A percentile compares a stretch with the other conserved stretches of the same genome.
Conservation (phyloP, 2,329 filamentous ascomycete genomes). For the Gnomoniopsis sp. region DNA sequence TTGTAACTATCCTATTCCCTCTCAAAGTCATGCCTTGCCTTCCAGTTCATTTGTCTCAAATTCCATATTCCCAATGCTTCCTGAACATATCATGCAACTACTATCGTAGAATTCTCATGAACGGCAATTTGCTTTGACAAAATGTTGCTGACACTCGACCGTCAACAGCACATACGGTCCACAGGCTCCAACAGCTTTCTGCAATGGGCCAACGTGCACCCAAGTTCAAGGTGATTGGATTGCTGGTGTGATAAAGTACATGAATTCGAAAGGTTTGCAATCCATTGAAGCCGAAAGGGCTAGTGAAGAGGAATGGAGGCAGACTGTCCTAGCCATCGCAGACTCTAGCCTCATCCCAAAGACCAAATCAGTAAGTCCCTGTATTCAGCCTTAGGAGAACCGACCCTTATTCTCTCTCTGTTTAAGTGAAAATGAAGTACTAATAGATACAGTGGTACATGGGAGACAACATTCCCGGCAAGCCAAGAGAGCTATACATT, state of each 20-base stretch:
- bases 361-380: constrained; percentile 24
- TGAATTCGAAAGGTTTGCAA: constrained; percentile 26
- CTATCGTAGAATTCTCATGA: not conserved
- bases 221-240: constrained; percentile 40
- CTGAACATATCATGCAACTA: not conserved
- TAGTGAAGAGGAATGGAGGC: constrained; percentile 30
- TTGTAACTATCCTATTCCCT: too few species aligned
- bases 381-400: not conserved
- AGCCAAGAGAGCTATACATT: constrained; percentile 31
- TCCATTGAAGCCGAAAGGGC: constrained; percentile 29
- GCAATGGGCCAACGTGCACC: constrained; percentile 37
- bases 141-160: not conserved
- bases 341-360: constrained; percentile 29
- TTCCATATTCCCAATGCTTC: not conserved
- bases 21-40: not conserved
- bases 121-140: not conserved
- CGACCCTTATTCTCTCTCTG: not conserved
- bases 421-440: not conserved
- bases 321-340: constrained; percentile 26
- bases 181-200: constrained; percentile 34
- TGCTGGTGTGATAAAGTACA: constrained; percentile 27
- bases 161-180: constrained; percentile 31
- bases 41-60: not conserved
- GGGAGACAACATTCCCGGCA: constrained; percentile 38
- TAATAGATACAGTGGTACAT: constrained; percentile 32